These are phyloP conservation scores for Exophiala phaeomuriformis DNA, from an alignment of 2,329 filamentous ascomycete genomes.

Conservation along the genomic window DNA sequence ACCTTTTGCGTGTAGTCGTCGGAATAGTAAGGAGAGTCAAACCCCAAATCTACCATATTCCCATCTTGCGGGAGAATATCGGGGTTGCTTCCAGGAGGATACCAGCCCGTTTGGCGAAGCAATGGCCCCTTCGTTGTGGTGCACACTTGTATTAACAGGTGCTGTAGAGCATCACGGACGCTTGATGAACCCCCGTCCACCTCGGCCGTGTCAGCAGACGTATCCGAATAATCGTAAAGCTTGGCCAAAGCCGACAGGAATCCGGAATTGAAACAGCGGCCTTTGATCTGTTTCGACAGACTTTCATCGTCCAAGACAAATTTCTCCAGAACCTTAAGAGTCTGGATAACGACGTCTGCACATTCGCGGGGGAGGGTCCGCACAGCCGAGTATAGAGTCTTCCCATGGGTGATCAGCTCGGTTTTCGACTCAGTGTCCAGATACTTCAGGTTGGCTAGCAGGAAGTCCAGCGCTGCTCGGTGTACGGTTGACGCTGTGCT, in stretches of 20 bases:
- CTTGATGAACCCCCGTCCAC: conserved; percentile 36
- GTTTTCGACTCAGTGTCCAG: conserved; percentile 69
- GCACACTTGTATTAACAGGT: conserved; percentile 67
- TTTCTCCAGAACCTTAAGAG: conserved; percentile 62
- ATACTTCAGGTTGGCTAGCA: conserved; percentile 71
- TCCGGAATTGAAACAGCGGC: conserved; percentile 65
- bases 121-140: conserved; percentile 67
- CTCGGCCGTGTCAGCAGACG: conserved; percentile 38
- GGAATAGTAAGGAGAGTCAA: conserved; percentile 64
- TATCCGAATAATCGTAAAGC: conserved; percentile 54
- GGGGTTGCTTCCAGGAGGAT: conserved; percentile 62
- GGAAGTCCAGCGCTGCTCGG: conserved; percentile 70
- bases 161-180: conserved; percentile 63
- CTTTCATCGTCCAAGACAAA: conserved; percentile 68
- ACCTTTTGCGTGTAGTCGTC: conserved; percentile 59
- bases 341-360: conserved; percentile 64
- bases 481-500: conserved; percentile 65
- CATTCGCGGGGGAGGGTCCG: conserved; percentile 72
- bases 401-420: conserved; percentile 70
- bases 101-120: conserved; percentile 72
- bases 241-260: conserved; percentile 65
- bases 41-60: conserved; percentile 52
- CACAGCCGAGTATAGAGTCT: conserved; percentile 63
- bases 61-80: conserved; percentile 47
- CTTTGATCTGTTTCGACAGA: conserved; percentile 66